phyloP scores from a whole-genome alignment of 169 alveolate genomes.

The Besnoitia besnoiti region DNA sequence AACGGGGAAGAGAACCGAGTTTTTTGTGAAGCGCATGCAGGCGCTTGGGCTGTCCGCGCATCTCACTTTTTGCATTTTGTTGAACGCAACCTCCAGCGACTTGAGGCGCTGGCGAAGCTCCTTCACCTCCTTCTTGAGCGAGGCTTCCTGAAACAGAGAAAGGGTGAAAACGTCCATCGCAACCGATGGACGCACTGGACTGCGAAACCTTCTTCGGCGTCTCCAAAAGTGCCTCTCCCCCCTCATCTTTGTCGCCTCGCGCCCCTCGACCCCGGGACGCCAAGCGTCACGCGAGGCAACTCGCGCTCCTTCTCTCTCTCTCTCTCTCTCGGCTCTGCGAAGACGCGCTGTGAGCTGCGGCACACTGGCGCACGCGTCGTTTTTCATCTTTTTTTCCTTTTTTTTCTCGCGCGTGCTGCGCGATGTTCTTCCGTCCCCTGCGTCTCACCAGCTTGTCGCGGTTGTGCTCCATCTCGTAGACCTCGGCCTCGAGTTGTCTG shows the following conservation, averaged over 20 bases:
- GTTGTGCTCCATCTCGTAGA: conserved; percentile 65
- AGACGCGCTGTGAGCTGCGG: not conserved
- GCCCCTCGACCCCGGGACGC: conserved; percentile 72
- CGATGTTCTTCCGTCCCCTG: conserved; percentile 62
- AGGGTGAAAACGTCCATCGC: no score
- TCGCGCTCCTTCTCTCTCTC: conserved; percentile 70
- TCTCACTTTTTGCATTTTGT: conserved; percentile 41
- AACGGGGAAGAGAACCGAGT: no score
- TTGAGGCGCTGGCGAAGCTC: conserved; percentile 42
- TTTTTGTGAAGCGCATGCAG: no score
- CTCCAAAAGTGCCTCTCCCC: conserved; percentile 35
- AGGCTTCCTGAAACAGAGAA: conserved; percentile 44
- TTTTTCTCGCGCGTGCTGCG: conserved; percentile 46
- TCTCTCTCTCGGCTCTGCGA: conserved; percentile 16
- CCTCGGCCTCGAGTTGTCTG: conserved; percentile 20
- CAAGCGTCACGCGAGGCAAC: no score
- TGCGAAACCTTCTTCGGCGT: not conserved
- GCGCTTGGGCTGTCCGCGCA: not conserved
- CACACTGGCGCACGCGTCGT: conserved; percentile 44
- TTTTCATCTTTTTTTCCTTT: conserved; percentile 70
- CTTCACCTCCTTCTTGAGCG: conserved; percentile 48
- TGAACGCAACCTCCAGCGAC: conserved; percentile 5
- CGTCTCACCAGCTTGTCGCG: conserved; percentile 60
- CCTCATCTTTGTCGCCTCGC: conserved; percentile 70
- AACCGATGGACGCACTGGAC: not conserved